These are phyloP conservation scores for Penicillium sp. DNA, from an alignment of 2,329 filamentous ascomycete genomes.

Conservation along the genomic window DNA sequence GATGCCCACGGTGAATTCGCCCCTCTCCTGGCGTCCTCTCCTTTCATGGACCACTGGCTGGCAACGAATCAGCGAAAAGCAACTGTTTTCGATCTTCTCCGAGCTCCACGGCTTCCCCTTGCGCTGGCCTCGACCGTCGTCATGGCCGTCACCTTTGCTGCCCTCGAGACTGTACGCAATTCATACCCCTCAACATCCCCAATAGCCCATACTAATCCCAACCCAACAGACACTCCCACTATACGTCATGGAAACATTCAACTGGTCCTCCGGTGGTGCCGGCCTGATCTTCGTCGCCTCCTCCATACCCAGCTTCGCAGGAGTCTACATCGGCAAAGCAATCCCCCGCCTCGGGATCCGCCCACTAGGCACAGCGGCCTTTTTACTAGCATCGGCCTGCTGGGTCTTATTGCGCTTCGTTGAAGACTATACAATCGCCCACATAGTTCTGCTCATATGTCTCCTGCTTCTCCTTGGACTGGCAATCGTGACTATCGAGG, in stretches of 20 bases:
- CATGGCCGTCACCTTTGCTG: conserved; percentile 52
- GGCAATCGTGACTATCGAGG: conserved; percentile 56
- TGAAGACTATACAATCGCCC: conserved; percentile 50
- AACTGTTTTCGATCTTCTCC: conserved; percentile 12
- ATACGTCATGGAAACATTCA: conserved; percentile 55
- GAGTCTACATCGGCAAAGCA: conserved; percentile 10
- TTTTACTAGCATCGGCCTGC: conserved; percentile 56
- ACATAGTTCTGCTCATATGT: conserved; percentile 64
- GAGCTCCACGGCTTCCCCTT: conserved; percentile 44
- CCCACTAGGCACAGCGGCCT: conserved; percentile 55
- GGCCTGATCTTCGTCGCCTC: conserved; percentile 57
- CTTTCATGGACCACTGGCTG: conserved; percentile 14
- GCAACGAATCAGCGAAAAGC: conserved; percentile 31
- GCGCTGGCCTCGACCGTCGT: conserved; percentile 48
- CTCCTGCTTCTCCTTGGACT: conserved; percentile 61
- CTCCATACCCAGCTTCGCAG: conserved; percentile 14
- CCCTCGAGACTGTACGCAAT: conserved; percentile 48
- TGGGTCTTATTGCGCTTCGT: conserved; percentile 65
- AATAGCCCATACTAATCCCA: neutral
- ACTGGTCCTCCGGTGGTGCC: conserved; percentile 56
- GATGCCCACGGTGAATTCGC: conserved; percentile 9
- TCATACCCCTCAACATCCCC: neutral
- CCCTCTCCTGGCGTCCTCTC: conserved; percentile 11
- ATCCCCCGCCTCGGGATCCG: conserved; percentile 58
- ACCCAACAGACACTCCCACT: conserved; percentile 50